Conservation (phyloP, 2,329 filamentous ascomycete species). For the Zymoseptoria crescenta region DNA sequence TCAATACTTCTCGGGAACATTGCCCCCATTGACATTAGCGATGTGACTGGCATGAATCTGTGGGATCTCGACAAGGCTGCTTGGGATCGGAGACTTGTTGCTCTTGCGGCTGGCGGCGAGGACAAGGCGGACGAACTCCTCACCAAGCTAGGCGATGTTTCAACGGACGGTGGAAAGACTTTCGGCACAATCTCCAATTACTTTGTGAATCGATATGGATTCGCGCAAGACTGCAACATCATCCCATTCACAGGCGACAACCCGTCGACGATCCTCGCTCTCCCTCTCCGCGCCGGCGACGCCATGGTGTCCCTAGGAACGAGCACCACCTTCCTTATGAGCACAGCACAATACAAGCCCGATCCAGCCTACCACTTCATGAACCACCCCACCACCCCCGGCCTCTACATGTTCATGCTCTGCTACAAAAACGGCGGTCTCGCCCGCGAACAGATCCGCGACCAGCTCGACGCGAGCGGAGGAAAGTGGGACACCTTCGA, state of each 20-base stretch:
- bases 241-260: constrained; percentile 93
- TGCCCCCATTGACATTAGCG: constrained; percentile 85
- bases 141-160: constrained; percentile 71
- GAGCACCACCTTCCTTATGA: constrained; percentile 96
- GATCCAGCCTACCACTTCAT: constrained; percentile 94
- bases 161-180: constrained; percentile 69
- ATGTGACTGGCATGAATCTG: constrained; percentile 93
- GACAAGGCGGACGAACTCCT: constrained; percentile 58
- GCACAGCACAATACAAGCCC: constrained; percentile 81
- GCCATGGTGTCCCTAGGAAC: constrained; percentile 94
- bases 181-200: constrained; percentile 71
- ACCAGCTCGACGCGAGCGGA: constrained; percentile 53
- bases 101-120: constrained; percentile 59
- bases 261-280: constrained; percentile 83
- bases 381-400: constrained; percentile 86
- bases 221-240: constrained; percentile 65
- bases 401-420: constrained; percentile 99
- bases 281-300: constrained; percentile 79
- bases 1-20: constrained; percentile 79
- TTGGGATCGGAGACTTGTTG: constrained; percentile 69
- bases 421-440: constrained; percentile 98
- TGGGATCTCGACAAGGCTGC: constrained; percentile 73
- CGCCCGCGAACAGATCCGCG: constrained; percentile 81
- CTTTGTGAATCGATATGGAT: constrained; percentile 71
- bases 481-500: constrained; percentile 75